Percentiles rank a stretch among this genome's conserved stretches.
These are phyloP conservation scores for Rosa chinensis DNA, from an alignment of 306 rosid species.

Conservation along the genomic window DNA sequence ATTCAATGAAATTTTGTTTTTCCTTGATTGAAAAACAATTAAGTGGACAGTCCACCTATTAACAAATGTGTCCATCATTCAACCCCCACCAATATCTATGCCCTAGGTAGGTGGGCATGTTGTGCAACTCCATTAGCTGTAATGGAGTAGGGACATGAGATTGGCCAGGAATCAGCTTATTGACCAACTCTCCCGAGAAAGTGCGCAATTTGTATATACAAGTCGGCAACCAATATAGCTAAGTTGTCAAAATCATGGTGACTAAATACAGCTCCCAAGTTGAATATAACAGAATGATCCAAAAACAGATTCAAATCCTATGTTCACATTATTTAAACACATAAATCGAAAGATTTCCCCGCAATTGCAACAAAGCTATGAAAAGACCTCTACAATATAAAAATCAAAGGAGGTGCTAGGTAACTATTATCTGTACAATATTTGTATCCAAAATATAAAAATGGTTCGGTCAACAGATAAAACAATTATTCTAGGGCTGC, in stretches of 20 bases:
- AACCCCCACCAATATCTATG: too few relatives aligned
- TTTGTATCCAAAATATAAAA: too few relatives aligned
- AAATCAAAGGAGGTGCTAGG: neutral
- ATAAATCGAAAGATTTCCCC: neutral
- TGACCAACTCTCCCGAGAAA: neutral
- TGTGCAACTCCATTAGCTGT: too few relatives aligned
- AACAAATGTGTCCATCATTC: too few relatives aligned
- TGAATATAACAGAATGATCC: neutral
- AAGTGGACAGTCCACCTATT: too few relatives aligned
- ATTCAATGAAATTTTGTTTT: too few relatives aligned
- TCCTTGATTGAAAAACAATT: too few relatives aligned
- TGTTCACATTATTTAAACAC: neutral
- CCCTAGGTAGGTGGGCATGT: neutral
- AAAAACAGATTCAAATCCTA: neutral
- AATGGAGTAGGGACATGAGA: neutral
- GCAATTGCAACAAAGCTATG: neutral
- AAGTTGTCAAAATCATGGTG: conserved; percentile 4
- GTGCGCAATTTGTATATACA: neutral
- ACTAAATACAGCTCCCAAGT: neutral
- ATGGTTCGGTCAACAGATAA: neutral
- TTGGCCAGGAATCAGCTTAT: neutral
- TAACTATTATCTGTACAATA: neutral
- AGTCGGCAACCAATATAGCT: neutral
- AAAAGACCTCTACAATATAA: neutral
- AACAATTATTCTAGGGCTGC: neutral